phyloP scores from a whole-genome alignment of 129 eudicot genomes.

The Centrapalus pauciflorus region DNA sequence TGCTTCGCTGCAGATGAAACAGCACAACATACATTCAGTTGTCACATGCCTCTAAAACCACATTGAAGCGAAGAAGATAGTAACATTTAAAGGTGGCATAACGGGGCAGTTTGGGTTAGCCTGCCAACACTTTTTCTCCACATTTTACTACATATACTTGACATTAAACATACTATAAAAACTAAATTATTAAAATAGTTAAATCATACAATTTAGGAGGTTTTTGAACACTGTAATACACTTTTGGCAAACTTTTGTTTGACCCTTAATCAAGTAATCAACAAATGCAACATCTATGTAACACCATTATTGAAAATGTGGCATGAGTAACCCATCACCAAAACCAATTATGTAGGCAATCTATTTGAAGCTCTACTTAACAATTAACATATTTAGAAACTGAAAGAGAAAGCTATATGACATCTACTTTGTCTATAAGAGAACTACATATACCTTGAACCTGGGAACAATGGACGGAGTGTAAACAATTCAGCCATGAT shows the following conservation, averaged over 20 bases:
- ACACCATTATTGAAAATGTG: background rate
- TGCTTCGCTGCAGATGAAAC: constrained; percentile 55
- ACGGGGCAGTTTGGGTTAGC: no score
- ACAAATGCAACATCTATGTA: no score
- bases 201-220: no score
- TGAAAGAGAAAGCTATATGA: background rate
- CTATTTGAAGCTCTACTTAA: background rate
- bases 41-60: background rate
- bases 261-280: no score
- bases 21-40: constrained; percentile 7
- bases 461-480: constrained; percentile 85
- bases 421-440: background rate
- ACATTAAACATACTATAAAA: no score
- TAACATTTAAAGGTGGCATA: no score
- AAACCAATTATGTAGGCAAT: background rate
- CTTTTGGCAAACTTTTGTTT: no score
- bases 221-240: no score
- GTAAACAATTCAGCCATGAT: constrained; percentile 84
- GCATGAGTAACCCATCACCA: background rate
- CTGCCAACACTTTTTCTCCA: no score
- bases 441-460: constrained; percentile 51
- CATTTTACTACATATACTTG: no score
- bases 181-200: no score
- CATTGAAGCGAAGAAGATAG: background rate
- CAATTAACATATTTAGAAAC: no score